Base-by-base conservation (phyloP, 2,329 filamentous ascomycete genomes). In the Hypoxylon sp. region DNA sequence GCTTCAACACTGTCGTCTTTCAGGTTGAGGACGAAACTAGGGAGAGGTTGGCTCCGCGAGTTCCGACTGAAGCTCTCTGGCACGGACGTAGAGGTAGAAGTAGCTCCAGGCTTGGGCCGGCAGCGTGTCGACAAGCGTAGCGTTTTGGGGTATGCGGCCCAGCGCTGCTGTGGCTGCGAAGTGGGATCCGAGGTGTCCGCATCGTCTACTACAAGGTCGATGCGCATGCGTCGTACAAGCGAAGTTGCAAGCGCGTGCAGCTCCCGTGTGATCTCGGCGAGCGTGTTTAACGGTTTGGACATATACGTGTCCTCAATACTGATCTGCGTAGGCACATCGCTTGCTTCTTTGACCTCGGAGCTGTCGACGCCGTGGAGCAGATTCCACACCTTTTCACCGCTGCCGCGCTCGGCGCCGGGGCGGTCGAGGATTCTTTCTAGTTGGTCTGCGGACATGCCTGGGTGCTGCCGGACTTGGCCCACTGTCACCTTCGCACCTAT, bases 301-400 rank as follows among this genome's bases (percentile, higher is more conserved):
- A 86, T 84, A 78, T 97, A 98, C 15, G 93, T 96, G 80, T 98
- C 94, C 77, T 98, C 95, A 70, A 98, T 96, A 78, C 93, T 96
- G 77, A 98, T 97, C 79, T 98, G 94, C 1, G 89, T 89, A 0
- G 95, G 95, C 1, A 97, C 80, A 48, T 89, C 87, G 72, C 88
- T 88, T 1, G 89, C 91, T 69, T 89, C 85, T 54, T 89, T 89
- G 17, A 98, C 93, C 65, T 93, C 89, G 0, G 87, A 85, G 57
- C 89, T 82, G 77, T 98, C 95, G 29, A 93, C 84, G 5, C 94
- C 95, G 77, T 98, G 91, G 1, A 98, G 81, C 6, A 97, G 83
- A 17, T 83, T 84, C 93, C 93, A 98, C 2, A 94, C 82, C 72
- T 89, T 91, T 35, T 82, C 78, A 0, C 93, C 93, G 57, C 94